Evolutionary conservation across 108 stramenopile species (phyloP).

Genomic region (Nitzschia sp.): DNA sequence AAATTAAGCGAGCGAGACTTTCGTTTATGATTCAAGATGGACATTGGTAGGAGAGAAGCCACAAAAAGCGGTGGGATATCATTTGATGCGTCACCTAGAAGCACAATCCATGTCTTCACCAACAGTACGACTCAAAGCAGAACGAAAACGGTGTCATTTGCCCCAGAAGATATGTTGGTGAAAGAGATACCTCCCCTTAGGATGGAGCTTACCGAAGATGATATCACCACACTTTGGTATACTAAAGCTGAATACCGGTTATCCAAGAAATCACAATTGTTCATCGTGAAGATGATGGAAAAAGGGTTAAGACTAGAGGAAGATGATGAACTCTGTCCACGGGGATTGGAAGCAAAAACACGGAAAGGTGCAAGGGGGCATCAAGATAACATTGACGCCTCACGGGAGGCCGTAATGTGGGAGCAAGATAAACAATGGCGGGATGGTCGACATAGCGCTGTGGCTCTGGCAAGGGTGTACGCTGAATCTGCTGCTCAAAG

Average conservation of each 20-base stretch:
- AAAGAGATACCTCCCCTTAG: neutral
- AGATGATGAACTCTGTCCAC: conserved; percentile 9
- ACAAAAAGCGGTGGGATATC: no score
- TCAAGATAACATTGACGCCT: conserved; percentile 1
- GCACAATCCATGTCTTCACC: neutral
- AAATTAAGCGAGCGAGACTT: no score
- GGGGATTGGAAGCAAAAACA: conserved; percentile 10
- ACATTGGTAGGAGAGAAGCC: no score
- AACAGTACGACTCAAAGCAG: neutral
- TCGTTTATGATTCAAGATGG: no score
- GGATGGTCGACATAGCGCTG: neutral
- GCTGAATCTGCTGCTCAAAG: conserved; percentile 5
- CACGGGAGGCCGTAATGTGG: conserved; percentile 9
- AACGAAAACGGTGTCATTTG: neutral
- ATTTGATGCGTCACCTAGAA: neutral
- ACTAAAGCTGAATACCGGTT: conserved; percentile 5
- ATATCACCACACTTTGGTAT: conserved; percentile 12
- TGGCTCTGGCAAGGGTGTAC: conserved; percentile 2
- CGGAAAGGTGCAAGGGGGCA: conserved; percentile 1
- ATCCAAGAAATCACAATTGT: conserved; percentile 1
- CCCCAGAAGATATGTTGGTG: neutral
- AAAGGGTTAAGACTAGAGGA: neutral
- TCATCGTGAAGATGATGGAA: conserved; percentile 9
- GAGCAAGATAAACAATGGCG: conserved; percentile 17
- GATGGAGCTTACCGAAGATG: conserved; percentile 2